Conservation (phyloP, 345 rosid genomes). For the Trapa incisa region DNA sequence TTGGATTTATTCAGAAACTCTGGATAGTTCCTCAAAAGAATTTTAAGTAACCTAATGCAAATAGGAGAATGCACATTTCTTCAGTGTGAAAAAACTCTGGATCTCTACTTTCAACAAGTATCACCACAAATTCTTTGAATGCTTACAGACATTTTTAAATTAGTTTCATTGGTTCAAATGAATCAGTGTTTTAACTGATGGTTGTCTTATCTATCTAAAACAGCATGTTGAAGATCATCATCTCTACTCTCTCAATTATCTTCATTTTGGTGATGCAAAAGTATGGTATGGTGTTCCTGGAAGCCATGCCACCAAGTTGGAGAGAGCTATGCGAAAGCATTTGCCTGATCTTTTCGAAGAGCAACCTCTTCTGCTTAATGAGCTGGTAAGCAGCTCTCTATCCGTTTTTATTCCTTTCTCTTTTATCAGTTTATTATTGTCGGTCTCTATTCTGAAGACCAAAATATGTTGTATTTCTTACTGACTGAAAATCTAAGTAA, state of each 20-base stretch:
- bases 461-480: neutral
- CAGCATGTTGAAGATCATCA: slow-evolving; percentile 99
- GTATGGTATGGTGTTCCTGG: slow-evolving; percentile 98
- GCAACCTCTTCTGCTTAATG: slow-evolving; percentile 76
- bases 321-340: slow-evolving; percentile 59
- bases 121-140: neutral
- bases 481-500: neutral
- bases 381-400: slow-evolving; percentile 37
- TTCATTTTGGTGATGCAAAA: slow-evolving; percentile 85
- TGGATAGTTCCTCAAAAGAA: neutral
- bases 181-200: neutral
- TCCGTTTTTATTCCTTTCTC: neutral
- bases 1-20: neutral
- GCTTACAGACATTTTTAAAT: neutral
- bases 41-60: neutral
- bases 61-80: neutral
- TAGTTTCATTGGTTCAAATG: neutral
- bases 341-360: slow-evolving; percentile 93
- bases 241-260: slow-evolving; percentile 80
- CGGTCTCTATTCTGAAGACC: neutral
- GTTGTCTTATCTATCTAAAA: slow-evolving; percentile 5
- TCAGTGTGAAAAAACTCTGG: neutral
- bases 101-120: neutral
- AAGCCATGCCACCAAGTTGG: slow-evolving; percentile 62
- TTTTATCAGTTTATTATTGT: neutral